Base-by-base conservation (phyloP, 2,329 filamentous ascomycete species). In the Hirsutella thompsonii region DNA sequence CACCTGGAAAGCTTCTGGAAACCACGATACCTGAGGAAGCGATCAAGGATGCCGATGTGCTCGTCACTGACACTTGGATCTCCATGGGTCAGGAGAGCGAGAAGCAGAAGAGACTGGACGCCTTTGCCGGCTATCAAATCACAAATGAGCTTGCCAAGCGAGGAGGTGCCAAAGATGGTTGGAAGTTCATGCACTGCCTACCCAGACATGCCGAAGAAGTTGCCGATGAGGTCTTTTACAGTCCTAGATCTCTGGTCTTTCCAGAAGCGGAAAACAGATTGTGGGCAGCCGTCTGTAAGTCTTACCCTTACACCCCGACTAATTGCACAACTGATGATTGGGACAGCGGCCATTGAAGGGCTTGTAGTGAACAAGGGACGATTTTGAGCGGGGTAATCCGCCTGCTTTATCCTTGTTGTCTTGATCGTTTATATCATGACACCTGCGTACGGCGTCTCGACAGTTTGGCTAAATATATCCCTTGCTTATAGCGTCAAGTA, bases 111-210 rank as follows among this genome's bases (percentile, higher is more conserved):
- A 72, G 86, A 39, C 59, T 95, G 45, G 76, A 81, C 55, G 87
- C 79, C 2, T 98, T 98, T 59, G 73, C 74, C 23, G 89, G 90
- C 13, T 98, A 89, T 64, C 90, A 95, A 59, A 83, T 98, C 55
- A 95, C 90, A 3, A 75, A 80, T 37, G 84, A 92, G 35, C 69
- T 98, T 50, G 90, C 88, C 2, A 75, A 81, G 61, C 73, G 80
- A 38, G 89, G 88, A 35, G 89, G 87, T 18, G 92, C 92, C 34
- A 94, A 92, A 60, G 70, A 82, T 13, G 74, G 75, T 47, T 98
- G 92, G 92, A 88, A 86, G 62, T 98, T 98, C 60, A 95, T 98
- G 92, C 92, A 98, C 68, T 98, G 92, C 60, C 64, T 98, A 44
- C 92, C 92, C 13, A 76, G 92, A 47, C 89, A 98, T 57, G 76